These are phyloP conservation scores for Malania oleifera DNA, from an alignment of 164 flowering plant species.

Conservation along the genomic window DNA sequence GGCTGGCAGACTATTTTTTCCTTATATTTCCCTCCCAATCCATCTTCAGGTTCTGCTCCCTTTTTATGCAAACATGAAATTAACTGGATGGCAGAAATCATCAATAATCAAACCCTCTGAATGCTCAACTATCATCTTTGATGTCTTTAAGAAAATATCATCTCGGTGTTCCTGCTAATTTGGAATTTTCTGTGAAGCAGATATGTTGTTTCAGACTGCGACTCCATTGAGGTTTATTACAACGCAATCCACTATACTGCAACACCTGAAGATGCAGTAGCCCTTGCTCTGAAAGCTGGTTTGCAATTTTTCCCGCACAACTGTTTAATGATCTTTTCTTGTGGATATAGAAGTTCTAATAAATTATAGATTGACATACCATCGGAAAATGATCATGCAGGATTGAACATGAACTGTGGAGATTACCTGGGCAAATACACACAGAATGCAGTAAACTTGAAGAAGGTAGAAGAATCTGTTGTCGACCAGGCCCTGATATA, in stretches of 20 bases:
- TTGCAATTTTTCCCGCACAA: too few relatives aligned
- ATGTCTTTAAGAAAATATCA: too few relatives aligned
- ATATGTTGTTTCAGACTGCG: slow-evolving; percentile 75
- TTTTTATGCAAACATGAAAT: too few relatives aligned
- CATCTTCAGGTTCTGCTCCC: too few relatives aligned
- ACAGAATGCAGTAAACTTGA: slow-evolving; percentile 35
- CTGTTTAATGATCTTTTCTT: too few relatives aligned
- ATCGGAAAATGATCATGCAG: slow-evolving; percentile 21
- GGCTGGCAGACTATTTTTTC: too few relatives aligned
- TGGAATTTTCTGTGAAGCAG: slow-evolving; percentile 24
- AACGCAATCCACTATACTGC: slow-evolving; percentile 33
- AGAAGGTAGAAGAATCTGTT: slow-evolving; percentile 35
- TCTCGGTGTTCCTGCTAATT: too few relatives aligned
- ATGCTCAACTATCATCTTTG: too few relatives aligned
- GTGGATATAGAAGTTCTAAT: too few relatives aligned
- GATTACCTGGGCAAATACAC: slow-evolving; percentile 34
- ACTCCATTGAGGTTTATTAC: slow-evolving; percentile 41
- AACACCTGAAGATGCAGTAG: slow-evolving; percentile 69
- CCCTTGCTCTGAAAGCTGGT: slow-evolving; percentile 64
- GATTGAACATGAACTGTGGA: slow-evolving; percentile 70
- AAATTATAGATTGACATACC: neutral
- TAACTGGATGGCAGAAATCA: too few relatives aligned
- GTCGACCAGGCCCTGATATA: slow-evolving; percentile 49
- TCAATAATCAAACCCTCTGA: too few relatives aligned
- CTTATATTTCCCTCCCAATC: too few relatives aligned